Evolutionary conservation across 129 eudicot species (phyloP), one percentile per base, ranked within the genome.

Genomic region (Lonicera japonica): DNA sequence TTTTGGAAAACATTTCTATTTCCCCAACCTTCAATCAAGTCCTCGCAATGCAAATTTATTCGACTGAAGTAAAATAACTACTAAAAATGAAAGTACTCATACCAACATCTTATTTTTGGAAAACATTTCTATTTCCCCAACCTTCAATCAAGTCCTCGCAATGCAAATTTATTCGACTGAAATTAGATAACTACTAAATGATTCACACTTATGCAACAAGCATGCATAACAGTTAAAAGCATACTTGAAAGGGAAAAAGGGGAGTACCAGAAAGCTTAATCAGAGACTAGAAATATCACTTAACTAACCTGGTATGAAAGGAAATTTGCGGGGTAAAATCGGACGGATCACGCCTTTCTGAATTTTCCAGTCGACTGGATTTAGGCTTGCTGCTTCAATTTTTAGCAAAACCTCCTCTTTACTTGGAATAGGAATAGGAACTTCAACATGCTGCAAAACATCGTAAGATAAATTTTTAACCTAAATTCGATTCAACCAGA

Each of bases 301-400:
- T 17, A 60, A 61, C 79, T 60, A 40, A 87, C 95, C 76, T 41
- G 95, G 95, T 63, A 83, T 83, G 54, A 67, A 76, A 39, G 95
- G 95, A 73, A 87, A 83, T 29, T 73, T 83, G 54, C 60, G 68
- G 29, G 95, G 95, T 6, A 76, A 56, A 36, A 87, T 59, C 24
- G 95, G 91, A 56, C 88, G 84, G 65, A 87, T 71, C 79, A 73
- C 59, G 85, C 88, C 95, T 56, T 84, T 81, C 69, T 83, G 95
- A 58, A 83, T 83, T 40, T 83, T 83, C 80, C 85, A 77, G 39
- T 83, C 90, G 17, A 80, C 77, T 10, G 90, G 90, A 69, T 83
- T 80, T 43, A 83, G 20, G 60, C 80, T 72, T 34, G 80, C 72
- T 36, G 90, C 90, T 65, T 83, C 86, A 12, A 83, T 40, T 56